phyloP scores from a whole-genome alignment of 2,329 filamentous ascomycete species.

The Nigrospora sphaerica region DNA sequence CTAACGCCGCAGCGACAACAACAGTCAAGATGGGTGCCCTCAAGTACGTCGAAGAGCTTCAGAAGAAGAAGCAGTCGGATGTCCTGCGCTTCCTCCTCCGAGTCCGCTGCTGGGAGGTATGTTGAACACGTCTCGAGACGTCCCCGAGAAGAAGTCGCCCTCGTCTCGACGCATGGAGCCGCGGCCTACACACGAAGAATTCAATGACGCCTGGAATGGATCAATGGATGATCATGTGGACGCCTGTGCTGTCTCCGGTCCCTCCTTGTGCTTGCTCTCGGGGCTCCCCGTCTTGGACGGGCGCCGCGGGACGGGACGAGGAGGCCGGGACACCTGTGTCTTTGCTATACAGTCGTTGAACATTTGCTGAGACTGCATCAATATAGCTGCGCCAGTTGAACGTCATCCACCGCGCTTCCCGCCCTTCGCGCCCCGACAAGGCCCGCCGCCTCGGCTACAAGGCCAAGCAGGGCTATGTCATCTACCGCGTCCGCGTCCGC shows the following conservation, averaged over 20 bases:
- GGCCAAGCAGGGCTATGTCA: conserved; percentile 99
- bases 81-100: conserved; percentile 99
- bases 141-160: conserved; percentile 13
- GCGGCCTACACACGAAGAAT: conserved; percentile 10
- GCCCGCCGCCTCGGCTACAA: conserved; percentile 99
- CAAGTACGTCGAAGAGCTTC: conserved; percentile 99
- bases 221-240: conserved; percentile 23
- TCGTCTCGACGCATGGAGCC: conserved; percentile 11
- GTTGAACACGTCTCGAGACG: conserved; percentile 39
- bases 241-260: conserved; percentile 20
- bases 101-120: conserved; percentile 99
- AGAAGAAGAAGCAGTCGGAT: conserved; percentile 99
- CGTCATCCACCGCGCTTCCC: conserved; percentile 98
- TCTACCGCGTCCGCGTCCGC: conserved; percentile 98
- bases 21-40: conserved; percentile 92
- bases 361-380: conserved; percentile 99
- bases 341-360: conserved; percentile 99
- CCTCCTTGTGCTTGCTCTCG: background rate
- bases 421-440: conserved; percentile 98
- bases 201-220: conserved; percentile 14
- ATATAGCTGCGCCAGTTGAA: conserved; percentile 99
- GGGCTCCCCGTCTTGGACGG: background rate
- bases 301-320: background rate
- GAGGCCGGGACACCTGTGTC: conserved; percentile 32
- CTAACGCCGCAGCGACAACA: conserved; percentile 10